phyloP scores from a whole-genome alignment of 31 red algal species.

The Odonthalia washingtoniensis region DNA sequence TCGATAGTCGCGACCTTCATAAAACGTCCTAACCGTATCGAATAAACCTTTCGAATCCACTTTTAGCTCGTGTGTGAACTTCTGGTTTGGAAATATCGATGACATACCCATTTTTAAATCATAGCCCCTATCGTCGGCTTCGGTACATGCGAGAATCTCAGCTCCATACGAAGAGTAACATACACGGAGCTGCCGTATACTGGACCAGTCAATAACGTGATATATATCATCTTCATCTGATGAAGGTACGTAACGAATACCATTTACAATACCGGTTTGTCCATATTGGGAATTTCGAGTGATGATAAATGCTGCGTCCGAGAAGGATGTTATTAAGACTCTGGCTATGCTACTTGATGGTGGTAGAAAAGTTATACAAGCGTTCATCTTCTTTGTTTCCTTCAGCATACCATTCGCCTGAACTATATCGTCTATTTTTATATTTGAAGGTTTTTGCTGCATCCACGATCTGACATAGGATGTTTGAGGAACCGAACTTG shows the following conservation, averaged over 20 bases:
- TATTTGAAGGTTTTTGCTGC: background rate
- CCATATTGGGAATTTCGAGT: background rate
- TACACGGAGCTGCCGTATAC: too few relatives aligned
- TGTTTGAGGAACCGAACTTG: background rate
- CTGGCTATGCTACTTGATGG: background rate
- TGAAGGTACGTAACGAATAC: background rate
- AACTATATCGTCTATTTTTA: background rate
- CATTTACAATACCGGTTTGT: too few relatives aligned
- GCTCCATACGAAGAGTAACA: too few relatives aligned
- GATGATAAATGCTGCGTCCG: slow-evolving; percentile 9
- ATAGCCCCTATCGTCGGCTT: too few relatives aligned
- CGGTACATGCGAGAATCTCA: too few relatives aligned
- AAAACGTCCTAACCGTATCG: too few relatives aligned
- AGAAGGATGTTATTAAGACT: background rate
- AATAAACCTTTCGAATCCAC: too few relatives aligned
- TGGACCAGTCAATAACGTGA: slow-evolving; percentile 4
- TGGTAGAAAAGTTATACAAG: background rate
- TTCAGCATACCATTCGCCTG: background rate
- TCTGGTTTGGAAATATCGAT: too few relatives aligned
- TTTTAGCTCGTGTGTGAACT: too few relatives aligned
- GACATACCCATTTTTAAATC: too few relatives aligned
- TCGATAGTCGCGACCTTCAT: too few relatives aligned
- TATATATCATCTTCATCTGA: background rate
- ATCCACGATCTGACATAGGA: background rate
- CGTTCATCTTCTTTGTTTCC: background rate